phyloP scores from a whole-genome alignment of 75 land plant genomes.

The Picea sitchensis region DNA sequence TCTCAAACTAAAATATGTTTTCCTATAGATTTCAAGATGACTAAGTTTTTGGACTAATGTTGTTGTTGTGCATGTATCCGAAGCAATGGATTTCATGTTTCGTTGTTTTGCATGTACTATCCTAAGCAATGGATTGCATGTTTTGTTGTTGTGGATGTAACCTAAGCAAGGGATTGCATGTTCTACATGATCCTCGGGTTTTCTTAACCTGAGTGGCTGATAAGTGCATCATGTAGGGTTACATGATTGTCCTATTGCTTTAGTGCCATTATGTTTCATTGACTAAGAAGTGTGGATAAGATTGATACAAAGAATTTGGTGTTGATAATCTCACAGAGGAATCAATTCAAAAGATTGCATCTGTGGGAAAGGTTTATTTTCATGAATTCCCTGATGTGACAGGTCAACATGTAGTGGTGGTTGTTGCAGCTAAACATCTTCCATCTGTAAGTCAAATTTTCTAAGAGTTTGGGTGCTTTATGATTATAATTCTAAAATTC shows the following conservation, averaged over 20 bases:
- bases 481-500: neutral
- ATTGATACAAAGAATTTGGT: constrained; percentile 92
- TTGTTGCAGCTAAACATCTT: constrained; percentile 89
- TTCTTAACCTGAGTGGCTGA: neutral
- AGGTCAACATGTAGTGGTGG: constrained; percentile 90
- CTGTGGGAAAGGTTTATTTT: constrained; percentile 83
- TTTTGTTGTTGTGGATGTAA: neutral
- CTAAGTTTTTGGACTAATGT: neutral
- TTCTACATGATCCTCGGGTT: neutral
- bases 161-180: neutral
- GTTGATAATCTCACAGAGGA: constrained; percentile 73
- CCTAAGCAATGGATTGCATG: no score
- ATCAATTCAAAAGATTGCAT: constrained; percentile 47
- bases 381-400: constrained; percentile 70
- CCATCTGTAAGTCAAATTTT: constrained; percentile 8
- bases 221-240: neutral
- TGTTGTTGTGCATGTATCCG: neutral
- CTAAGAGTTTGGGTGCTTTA: neutral
- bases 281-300: constrained; percentile 26
- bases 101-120: no score
- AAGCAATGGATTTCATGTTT: neutral
- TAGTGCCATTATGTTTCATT: constrained; percentile 9
- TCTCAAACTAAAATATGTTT: neutral
- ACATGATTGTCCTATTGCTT: neutral
- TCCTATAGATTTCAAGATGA: neutral